A percentile compares a stretch with the other conserved stretches of the same genome.
These are phyloP conservation scores for Xylaria sp. DNA, from an alignment of 2,329 filamentous ascomycete species.

Conservation along the genomic window DNA sequence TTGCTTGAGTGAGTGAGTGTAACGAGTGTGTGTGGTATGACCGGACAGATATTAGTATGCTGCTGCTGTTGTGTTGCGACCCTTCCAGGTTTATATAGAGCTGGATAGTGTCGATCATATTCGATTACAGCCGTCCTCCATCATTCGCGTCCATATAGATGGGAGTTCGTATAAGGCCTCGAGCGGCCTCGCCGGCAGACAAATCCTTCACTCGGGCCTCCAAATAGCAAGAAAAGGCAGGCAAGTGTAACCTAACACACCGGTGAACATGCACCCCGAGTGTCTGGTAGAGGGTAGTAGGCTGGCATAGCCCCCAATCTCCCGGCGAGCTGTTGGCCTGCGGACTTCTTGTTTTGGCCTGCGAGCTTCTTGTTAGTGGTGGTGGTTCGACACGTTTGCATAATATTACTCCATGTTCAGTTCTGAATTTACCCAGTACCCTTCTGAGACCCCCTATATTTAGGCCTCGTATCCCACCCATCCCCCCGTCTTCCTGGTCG, in stretches of 20 bases:
- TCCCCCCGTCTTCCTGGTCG: neutral
- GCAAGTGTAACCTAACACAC: constrained; percentile 4
- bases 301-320: neutral
- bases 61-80: neutral
- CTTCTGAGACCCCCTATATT: constrained; percentile 1
- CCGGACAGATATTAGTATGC: neutral
- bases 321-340: neutral
- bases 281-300: neutral
- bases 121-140: neutral
- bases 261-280: neutral
- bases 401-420: neutral
- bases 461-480: constrained; percentile 1
- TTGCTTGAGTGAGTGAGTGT: neutral
- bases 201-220: constrained; percentile 3
- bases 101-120: constrained; percentile 1
- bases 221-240: neutral
- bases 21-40: neutral
- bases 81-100: constrained; percentile 10
- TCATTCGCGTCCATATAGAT: too few species aligned
- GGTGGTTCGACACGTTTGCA: neutral
- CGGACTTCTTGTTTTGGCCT: neutral
- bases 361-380: too few species aligned
- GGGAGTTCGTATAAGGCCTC: too few species aligned
- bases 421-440: neutral
- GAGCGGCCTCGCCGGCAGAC: too few species aligned